Percentiles rank a stretch among this genome's conserved stretches.
These are phyloP conservation scores for Endocarpon pusillum DNA, from an alignment of 495 filamentous ascomycete genomes.

Conservation along the genomic window DNA sequence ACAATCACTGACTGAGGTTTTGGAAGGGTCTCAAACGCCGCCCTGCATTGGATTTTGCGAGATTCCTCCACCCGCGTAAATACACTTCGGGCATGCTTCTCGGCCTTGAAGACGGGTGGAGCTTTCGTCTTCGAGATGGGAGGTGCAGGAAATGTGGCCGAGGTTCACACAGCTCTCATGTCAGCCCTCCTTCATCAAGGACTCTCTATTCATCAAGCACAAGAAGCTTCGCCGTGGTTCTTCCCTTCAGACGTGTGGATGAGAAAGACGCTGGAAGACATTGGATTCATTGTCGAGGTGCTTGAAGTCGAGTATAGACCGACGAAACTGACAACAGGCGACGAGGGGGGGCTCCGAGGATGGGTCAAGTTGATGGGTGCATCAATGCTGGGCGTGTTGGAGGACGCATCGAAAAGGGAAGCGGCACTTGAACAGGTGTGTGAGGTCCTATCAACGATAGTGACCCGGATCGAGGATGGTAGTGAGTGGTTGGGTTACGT, in stretches of 20 bases:
- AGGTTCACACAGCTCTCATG: conserved; percentile 42
- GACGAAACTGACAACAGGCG: conserved; percentile 34
- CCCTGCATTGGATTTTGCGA: conserved; percentile 61
- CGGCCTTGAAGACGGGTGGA: conserved; percentile 38
- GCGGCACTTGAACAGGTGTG: conserved; percentile 35
- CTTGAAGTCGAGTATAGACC: conserved; percentile 50
- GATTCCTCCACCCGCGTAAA: conserved; percentile 19
- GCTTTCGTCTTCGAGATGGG: conserved; percentile 58
- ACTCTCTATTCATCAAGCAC: conserved; percentile 27
- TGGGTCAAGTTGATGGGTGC: conserved; percentile 54
- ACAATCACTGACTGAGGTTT: neutral
- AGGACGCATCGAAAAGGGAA: conserved; percentile 30
- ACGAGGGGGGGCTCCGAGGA: conserved; percentile 43
- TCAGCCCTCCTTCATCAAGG: conserved; percentile 33
- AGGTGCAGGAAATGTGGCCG: conserved; percentile 50
- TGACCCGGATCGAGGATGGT: conserved; percentile 35
- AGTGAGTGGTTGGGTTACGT: conserved; percentile 52
- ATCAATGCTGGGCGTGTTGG: conserved; percentile 34
- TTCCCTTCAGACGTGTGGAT: conserved; percentile 48
- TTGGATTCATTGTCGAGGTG: conserved; percentile 42
- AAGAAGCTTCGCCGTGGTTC: conserved; percentile 48
- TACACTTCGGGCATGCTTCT: conserved; percentile 27
- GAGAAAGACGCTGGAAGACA: conserved; percentile 29
- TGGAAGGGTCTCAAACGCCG: conserved; percentile 48
- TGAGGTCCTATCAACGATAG: conserved; percentile 35